phyloP scores from a whole-genome alignment of 2,329 filamentous ascomycete species.

The Rhexocercosporidium sp. region DNA sequence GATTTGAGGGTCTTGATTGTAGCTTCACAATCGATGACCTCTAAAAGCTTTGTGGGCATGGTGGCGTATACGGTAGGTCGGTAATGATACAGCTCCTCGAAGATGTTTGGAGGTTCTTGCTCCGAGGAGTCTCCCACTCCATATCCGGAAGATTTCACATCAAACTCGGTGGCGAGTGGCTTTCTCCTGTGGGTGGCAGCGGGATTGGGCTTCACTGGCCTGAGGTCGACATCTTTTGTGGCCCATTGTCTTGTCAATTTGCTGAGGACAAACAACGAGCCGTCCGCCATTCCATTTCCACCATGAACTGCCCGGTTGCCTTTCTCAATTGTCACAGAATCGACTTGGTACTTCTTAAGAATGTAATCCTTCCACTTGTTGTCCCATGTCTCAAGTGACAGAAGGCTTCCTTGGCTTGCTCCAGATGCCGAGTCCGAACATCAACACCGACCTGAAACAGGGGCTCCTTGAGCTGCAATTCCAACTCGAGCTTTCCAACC shows the following conservation, averaged over 20 bases:
- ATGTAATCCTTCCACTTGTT: neutral
- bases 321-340: neutral
- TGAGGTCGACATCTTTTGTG: neutral
- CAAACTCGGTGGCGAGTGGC: neutral
- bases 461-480: neutral
- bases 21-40: slow-evolving; percentile 8
- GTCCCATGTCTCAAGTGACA: slow-evolving; percentile 3
- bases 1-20: slow-evolving; percentile 8
- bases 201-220: neutral
- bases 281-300: slow-evolving; percentile 10
- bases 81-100: slow-evolving; percentile 1
- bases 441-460: slow-evolving; percentile 12
- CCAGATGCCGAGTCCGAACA: slow-evolving; percentile 10
- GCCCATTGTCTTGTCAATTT: neutral
- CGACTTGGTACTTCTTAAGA: neutral
- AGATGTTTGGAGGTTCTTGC: neutral
- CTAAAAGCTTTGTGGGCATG: neutral
- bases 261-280: neutral
- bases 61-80: neutral
- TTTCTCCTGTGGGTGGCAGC: neutral
- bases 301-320: slow-evolving; percentile 16
- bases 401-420: neutral
- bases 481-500: neutral
- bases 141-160: neutral
- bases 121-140: neutral